These are phyloP conservation scores for Pyricularia grisea DNA, from an alignment of 2,329 filamentous ascomycete genomes.

Conservation along the genomic window DNA sequence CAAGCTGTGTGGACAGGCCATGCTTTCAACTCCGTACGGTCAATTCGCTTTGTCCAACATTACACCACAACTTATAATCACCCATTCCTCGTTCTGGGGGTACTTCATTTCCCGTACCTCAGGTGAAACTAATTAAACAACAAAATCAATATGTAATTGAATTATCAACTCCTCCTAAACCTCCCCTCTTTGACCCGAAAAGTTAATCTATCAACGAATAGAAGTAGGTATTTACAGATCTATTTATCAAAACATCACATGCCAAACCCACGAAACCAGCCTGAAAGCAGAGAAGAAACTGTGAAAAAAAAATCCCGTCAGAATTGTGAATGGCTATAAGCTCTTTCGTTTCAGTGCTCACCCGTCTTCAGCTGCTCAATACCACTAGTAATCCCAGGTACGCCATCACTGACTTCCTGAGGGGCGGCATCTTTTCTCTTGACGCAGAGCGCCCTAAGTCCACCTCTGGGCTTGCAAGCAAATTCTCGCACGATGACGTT, in stretches of 20 bases:
- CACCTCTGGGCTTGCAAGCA: constrained; percentile 17
- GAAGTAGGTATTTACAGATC: background rate
- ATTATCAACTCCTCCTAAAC: background rate
- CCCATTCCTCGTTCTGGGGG: background rate
- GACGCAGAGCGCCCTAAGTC: constrained; percentile 16
- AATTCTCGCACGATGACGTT: constrained; percentile 11
- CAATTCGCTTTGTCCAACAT: no score
- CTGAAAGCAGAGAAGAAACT: background rate
- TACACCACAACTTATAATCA: no score
- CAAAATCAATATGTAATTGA: background rate
- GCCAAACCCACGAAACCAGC: background rate
- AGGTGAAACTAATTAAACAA: background rate
- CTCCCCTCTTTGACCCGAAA: background rate
- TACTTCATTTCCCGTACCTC: background rate
- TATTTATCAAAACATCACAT: background rate
- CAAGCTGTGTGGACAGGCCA: no score
- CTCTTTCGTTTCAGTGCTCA: background rate
- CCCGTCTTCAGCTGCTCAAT: background rate
- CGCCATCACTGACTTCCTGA: background rate
- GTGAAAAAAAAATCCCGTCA: background rate
- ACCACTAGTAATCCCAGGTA: background rate
- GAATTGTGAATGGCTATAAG: background rate
- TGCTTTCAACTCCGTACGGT: no score
- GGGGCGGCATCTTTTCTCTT: background rate
- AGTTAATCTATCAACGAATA: background rate